Base-by-base conservation (phyloP, 306 rosid species). In the Quercus engelmannii region DNA sequence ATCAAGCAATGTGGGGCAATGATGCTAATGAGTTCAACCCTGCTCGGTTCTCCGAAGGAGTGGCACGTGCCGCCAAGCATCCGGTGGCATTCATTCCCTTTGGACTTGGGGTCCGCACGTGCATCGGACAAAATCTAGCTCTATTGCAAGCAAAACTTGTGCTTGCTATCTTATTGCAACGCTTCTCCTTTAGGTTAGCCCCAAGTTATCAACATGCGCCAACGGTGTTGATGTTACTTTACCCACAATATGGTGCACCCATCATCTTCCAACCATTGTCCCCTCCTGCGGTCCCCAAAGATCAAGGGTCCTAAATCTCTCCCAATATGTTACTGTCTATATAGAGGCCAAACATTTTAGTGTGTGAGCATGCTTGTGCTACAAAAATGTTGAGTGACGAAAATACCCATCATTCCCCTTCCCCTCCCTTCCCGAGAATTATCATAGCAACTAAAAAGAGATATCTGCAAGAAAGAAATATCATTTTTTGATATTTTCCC, bases 171-270 rank as follows among this genome's bases (percentile, higher is more conserved):
- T 86, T 96, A 83, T 86, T 96, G 26, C 98, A 90, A 84, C 96
- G 98, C 49, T 91, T 96, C 91, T 80, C 86, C 3, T 96, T 96
- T 82, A 87, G 87, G 77, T 76, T 96, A 85, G 91, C 98, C 81
- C 97, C 98, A 5, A 85, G 84, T 73, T 96, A 96, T 83, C 96
- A 88, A 49, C 99, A 96, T 20, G 99, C 97, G 18, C 99, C 99
- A 35, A 90, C 99, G 72, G 99, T 96, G 63, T 88, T 90, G 79
- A 96, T 96, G 98, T 85, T 93, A 31, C 98, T 96, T 23, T 86
- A 96, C 78, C 99, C 99, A 15, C 99, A 96, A 72, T 73, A 96
- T 59, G 99, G 99, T 9, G 99, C 98, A 0, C 99, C 99, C 51
- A 76, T 96, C 79, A 76, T 90, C 28, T 90, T 96, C 80, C 83